Percentiles rank a stretch among this genome's conserved stretches.
phyloP scores from a whole-genome alignment of 495 filamentous ascomycete species.

The Xylaria castorea region DNA sequence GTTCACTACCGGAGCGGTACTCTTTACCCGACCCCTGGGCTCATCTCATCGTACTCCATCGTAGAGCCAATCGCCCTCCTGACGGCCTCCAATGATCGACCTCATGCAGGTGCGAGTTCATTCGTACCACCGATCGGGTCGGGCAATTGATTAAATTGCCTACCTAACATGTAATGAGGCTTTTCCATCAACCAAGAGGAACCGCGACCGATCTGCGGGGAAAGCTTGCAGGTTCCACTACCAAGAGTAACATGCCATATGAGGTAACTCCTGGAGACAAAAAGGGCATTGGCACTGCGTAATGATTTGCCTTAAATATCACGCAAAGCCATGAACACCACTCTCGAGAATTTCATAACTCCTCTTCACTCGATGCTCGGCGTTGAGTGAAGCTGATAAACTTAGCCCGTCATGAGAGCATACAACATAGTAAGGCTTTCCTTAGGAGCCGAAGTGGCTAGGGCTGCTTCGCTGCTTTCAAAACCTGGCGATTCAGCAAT shows the following conservation, averaged over 20 bases:
- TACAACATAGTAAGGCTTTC: slow-evolving; percentile 31
- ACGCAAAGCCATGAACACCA: neutral
- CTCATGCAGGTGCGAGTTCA: neutral
- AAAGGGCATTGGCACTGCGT: neutral
- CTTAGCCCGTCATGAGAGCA: slow-evolving; percentile 31
- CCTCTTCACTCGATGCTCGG: neutral
- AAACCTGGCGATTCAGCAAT: slow-evolving; percentile 48
- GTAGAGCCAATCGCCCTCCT: neutral
- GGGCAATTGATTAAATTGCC: neutral
- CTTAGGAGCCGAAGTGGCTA: slow-evolving; percentile 27
- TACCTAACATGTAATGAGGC: neutral
- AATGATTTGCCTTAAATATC: slow-evolving; percentile 12
- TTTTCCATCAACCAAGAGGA: slow-evolving; percentile 3
- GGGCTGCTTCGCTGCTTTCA: slow-evolving; percentile 36
- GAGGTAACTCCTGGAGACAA: slow-evolving; percentile 2
- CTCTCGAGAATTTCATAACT: neutral
- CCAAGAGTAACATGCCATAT: slow-evolving; percentile 26
- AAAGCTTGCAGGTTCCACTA: slow-evolving; percentile 14
- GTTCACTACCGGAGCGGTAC: neutral
- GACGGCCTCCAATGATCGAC: slow-evolving; percentile 5
- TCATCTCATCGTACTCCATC: neutral
- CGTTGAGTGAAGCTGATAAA: slow-evolving; percentile 5
- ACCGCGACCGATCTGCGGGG: slow-evolving; percentile 9
- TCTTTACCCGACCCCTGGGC: slow-evolving; percentile 1
- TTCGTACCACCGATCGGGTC: neutral